These are phyloP conservation scores for Pterulicium gracile DNA, from an alignment of 1,284 basidiomycete species.

Conservation along the genomic window DNA sequence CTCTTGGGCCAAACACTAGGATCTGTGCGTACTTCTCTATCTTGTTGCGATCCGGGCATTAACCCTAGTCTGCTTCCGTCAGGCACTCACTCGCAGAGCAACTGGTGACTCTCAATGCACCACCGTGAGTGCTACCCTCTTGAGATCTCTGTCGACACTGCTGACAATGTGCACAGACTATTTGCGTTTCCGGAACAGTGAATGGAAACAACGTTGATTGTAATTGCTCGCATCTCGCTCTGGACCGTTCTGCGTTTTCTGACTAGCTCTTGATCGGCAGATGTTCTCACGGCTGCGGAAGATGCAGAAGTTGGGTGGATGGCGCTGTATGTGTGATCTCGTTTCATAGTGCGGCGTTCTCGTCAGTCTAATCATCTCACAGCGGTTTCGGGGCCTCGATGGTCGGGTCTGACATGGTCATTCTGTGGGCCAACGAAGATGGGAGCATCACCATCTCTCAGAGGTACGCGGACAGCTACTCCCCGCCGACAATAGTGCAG, in stretches of 20 bases:
- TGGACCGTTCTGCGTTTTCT: constrained; percentile 1
- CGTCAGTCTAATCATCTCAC: neutral
- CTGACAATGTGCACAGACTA: constrained; percentile 5
- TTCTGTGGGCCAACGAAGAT: constrained; percentile 52
- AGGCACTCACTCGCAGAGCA: constrained; percentile 9
- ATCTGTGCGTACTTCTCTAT: no score
- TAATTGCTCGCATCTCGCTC: constrained; percentile 15
- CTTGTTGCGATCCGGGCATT: no score
- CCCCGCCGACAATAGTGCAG: constrained; percentile 36
- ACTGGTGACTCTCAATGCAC: constrained; percentile 17
- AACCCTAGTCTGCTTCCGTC: neutral
- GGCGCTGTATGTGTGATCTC: constrained; percentile 31
- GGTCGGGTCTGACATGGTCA: constrained; percentile 46
- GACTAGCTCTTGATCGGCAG: constrained; percentile 15
- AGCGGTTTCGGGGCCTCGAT: constrained; percentile 47
- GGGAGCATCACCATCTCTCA: constrained; percentile 49
- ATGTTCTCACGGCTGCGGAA: constrained; percentile 28
- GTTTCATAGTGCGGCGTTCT: constrained; percentile 7
- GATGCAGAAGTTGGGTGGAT: constrained; percentile 38
- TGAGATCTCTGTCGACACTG: neutral
- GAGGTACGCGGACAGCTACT: constrained; percentile 31
- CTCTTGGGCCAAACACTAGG: no score
- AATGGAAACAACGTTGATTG: constrained; percentile 34
- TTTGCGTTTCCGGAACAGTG: constrained; percentile 25
- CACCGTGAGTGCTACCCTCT: constrained; percentile 11